Conservation (phyloP, 768 basidiomycete genomes). For the Psilocybe cyanescens region DNA sequence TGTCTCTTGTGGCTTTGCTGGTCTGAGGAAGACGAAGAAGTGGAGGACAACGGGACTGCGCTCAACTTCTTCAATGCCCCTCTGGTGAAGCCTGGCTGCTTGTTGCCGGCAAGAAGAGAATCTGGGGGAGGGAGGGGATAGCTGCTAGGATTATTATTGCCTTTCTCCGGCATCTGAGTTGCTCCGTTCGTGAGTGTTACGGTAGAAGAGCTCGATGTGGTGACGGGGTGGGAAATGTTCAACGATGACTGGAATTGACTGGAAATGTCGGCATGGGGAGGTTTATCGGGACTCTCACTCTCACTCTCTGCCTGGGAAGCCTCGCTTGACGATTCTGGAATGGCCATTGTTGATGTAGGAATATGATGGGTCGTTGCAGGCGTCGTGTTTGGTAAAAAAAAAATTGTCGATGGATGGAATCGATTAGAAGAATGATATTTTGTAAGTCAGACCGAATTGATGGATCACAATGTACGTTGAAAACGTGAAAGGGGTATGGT, state of each 20-base stretch:
- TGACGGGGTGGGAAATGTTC: constrained; percentile 20
- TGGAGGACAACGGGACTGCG: constrained; percentile 19
- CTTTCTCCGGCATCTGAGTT: constrained; percentile 21
- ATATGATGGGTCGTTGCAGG: constrained; percentile 21
- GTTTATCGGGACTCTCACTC: constrained; percentile 64
- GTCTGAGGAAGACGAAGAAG: constrained; percentile 40
- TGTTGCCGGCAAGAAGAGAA: constrained; percentile 46
- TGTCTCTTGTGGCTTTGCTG: constrained; percentile 32
- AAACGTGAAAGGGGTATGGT: constrained; percentile 29
- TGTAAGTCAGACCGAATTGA: constrained; percentile 20
- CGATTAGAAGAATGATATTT: constrained; percentile 26
- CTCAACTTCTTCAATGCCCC: constrained; percentile 45
- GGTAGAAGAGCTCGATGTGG: constrained; percentile 18
- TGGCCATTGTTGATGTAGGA: constrained; percentile 39
- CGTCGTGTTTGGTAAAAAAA: constrained; percentile 16
- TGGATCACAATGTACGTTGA: constrained; percentile 19
- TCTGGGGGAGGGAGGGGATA: constrained; percentile 60
- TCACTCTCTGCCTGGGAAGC: constrained; percentile 59
- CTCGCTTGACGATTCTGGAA: constrained; percentile 51
- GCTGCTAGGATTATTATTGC: constrained; percentile 22
- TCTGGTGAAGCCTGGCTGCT: constrained; percentile 54
- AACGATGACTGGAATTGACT: constrained; percentile 27
- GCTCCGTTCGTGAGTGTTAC: constrained; percentile 17
- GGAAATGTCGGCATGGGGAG: constrained; percentile 44
- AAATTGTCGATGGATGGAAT: constrained; percentile 20